Percentiles rank a stretch among this genome's conserved stretches.
Conservation (phyloP, 2,329 filamentous ascomycete genomes). For the Dothidotthia symphoricarpi region DNA sequence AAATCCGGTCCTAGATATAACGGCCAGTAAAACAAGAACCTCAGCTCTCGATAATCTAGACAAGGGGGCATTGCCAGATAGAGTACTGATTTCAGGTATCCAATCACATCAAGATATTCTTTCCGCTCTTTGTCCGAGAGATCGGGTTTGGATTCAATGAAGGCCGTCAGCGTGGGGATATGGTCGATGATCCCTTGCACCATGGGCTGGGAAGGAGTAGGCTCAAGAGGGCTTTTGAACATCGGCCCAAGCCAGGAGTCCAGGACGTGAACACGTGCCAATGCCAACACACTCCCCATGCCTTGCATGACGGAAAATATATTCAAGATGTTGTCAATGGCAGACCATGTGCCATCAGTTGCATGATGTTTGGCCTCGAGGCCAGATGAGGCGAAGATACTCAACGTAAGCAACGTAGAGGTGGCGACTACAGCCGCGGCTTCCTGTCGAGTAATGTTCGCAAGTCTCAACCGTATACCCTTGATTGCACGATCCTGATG, state of each 20-base stretch:
- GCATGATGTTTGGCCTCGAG: conserved; percentile 20
- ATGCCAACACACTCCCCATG: conserved; percentile 31
- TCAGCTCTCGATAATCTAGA: conserved; percentile 35
- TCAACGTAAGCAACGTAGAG: conserved; percentile 32
- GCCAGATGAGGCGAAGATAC: conserved; percentile 32
- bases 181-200: conserved; percentile 22
- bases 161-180: conserved; percentile 17
- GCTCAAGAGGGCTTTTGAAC: conserved; percentile 17
- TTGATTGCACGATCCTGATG: conserved; percentile 41
- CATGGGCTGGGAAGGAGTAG: conserved; percentile 29
- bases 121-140: conserved; percentile 18
- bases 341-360: conserved; percentile 5
- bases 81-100: conserved; percentile 20
- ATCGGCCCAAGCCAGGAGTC: conserved; percentile 28
- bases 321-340: conserved; percentile 36
- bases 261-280: conserved; percentile 17
- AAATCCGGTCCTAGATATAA: conserved; percentile 36
- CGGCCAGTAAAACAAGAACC: conserved; percentile 43
- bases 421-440: conserved; percentile 34
- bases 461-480: conserved; percentile 28
- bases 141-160: conserved; percentile 22
- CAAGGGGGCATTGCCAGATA: conserved; percentile 21
- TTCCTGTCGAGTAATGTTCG: conserved; percentile 30
- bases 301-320: conserved; percentile 39
- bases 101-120: conserved; percentile 16